Evolutionary conservation across 1,139 yeast species (phyloP), one percentile per base, ranked within the genome.

Genomic region (Sugiyamaella japonica): DNA sequence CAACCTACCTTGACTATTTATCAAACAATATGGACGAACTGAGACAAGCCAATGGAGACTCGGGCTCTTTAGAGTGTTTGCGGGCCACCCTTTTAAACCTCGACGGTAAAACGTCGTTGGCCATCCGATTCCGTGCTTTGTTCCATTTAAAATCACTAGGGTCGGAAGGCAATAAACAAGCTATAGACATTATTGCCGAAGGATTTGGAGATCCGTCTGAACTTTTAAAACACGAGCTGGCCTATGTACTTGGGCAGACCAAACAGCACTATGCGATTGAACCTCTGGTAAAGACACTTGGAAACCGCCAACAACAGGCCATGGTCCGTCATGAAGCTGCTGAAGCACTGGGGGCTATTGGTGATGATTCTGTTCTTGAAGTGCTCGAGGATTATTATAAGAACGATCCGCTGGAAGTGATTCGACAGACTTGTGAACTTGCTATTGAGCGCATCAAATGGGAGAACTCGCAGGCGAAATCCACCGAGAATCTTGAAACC

Each of bases 251-350:
- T 60, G 99, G 99, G 43, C 99, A 95, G 73, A 90, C 97, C 51
- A 84, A 86, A 67, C 91, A 91, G 73, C 69, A 84, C 62, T 73
- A 81, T 54, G 91, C 97, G 55, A 88, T 95, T 54, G 84, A 86
- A 45, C 79, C 82, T 55, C 79, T 95, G 60, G 81, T 89, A 69
- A 76, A 78, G n/a, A 95, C 89, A 36, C 79, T 93, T 63, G 73
- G 75, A 55, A 85, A 86, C 68, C 64, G 67, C 28, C 66, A 76
- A 49, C 74, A 76, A 56, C 98, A 95, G 74, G 78, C 88, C 57
- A 95, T 95, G 98, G 99, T 95, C 37, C 86, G 99, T 72, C 99
- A 95, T 71, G 99, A 95, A 73, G 99, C 99, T 17, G 99, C 99
- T 10, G 99, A 95, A 73, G 99, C 98, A 32, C 79, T 95, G 55